phyloP scores from a whole-genome alignment of 768 basidiomycete species.

The Mycena belliarum region DNA sequence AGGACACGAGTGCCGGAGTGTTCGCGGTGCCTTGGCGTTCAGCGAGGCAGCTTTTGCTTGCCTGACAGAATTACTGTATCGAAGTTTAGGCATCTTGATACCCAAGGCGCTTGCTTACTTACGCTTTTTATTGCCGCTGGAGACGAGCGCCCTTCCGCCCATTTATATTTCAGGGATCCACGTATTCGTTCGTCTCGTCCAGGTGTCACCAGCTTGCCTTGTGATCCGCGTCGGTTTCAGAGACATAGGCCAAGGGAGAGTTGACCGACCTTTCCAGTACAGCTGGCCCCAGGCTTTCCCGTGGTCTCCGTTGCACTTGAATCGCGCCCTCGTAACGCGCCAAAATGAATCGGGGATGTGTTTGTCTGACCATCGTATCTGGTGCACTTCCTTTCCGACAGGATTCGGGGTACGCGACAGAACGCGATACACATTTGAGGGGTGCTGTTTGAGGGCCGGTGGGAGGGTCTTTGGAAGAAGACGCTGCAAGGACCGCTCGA shows the following conservation, averaged over 20 bases:
- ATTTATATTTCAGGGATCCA: slow-evolving; percentile 74
- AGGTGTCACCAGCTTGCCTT: slow-evolving; percentile 63
- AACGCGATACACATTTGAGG: slow-evolving; percentile 71
- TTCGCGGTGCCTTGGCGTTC: neutral
- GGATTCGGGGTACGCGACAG: slow-evolving; percentile 68
- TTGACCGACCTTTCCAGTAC: slow-evolving; percentile 67
- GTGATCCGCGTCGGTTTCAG: slow-evolving; percentile 27
- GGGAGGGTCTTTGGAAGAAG: slow-evolving; percentile 62
- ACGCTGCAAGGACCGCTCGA: slow-evolving; percentile 47
- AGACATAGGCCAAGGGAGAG: neutral
- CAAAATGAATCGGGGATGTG: slow-evolving; percentile 70
- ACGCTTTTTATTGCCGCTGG: slow-evolving; percentile 9
- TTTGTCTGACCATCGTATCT: slow-evolving; percentile 73
- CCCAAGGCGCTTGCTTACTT: neutral
- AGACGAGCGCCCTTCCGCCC: slow-evolving; percentile 60
- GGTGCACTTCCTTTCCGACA: slow-evolving; percentile 67
- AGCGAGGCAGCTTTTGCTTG: no score
- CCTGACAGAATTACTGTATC: neutral
- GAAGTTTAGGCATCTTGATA: neutral
- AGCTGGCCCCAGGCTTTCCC: slow-evolving; percentile 85
- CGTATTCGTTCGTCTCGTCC: slow-evolving; percentile 60
- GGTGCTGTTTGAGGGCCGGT: slow-evolving; percentile 54
- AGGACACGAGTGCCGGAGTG: neutral
- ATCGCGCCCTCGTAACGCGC: slow-evolving; percentile 68
- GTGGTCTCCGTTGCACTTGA: slow-evolving; percentile 73